Conservation (phyloP, 306 rosid genomes). For the Dryas alaskensis region DNA sequence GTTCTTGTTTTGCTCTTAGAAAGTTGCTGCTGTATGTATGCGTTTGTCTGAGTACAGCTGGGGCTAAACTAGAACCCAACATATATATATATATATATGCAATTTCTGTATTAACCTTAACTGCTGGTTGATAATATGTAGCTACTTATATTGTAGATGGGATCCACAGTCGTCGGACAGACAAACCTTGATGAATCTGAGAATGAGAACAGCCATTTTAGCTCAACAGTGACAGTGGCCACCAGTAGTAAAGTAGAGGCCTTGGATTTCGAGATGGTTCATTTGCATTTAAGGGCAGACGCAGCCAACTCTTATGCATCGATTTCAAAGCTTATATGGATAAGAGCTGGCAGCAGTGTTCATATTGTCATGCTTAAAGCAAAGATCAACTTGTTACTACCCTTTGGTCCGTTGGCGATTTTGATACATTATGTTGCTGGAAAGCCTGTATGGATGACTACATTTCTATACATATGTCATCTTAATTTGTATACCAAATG, state of each 20-base stretch:
- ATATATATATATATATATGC: too few species aligned
- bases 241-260: conserved; percentile 24
- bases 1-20: too few species aligned
- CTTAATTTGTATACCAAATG: neutral
- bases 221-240: conserved; percentile 33
- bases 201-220: conserved; percentile 52
- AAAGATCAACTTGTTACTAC: conserved; percentile 72
- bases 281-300: conserved; percentile 28
- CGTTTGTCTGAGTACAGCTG: too few species aligned
- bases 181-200: conserved; percentile 38
- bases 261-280: conserved; percentile 49
- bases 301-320: conserved; percentile 26
- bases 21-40: too few species aligned
- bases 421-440: conserved; percentile 54
- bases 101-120: neutral
- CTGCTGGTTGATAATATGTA: neutral
- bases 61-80: too few species aligned
- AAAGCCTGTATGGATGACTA: conserved; percentile 51
- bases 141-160: conserved; percentile 40
- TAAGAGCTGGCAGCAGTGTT: conserved; percentile 42
- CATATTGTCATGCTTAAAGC: conserved; percentile 61
- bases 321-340: conserved; percentile 27
- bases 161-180: conserved; percentile 34
- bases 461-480: neutral
- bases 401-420: conserved; percentile 83